Conservation (phyloP, 2,329 filamentous ascomycete species). For the Nothomitra cinnamomea region DNA sequence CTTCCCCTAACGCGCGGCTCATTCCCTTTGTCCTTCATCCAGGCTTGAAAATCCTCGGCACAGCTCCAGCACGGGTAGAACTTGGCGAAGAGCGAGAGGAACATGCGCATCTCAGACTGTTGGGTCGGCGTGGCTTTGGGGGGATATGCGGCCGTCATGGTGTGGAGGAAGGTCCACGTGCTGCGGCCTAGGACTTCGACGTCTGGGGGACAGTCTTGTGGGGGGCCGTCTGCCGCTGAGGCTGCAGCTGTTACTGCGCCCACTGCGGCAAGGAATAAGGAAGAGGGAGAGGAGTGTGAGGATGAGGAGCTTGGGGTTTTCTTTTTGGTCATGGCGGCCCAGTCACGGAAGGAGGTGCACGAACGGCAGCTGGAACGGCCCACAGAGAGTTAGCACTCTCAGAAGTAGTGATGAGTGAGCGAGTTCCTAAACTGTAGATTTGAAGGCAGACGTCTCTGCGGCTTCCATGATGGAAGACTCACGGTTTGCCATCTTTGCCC, state of each 20-base stretch:
- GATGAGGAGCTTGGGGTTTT: conserved; percentile 27
- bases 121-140: conserved; percentile 46
- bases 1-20: conserved; percentile 41
- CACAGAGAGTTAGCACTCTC: conserved; percentile 7
- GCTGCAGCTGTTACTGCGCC: conserved; percentile 10
- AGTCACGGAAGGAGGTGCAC: conserved; percentile 45
- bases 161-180: conserved; percentile 88
- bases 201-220: conserved; percentile 67
- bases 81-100: conserved; percentile 65
- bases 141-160: conserved; percentile 78
- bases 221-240: conserved; percentile 9
- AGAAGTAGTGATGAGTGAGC: not conserved
- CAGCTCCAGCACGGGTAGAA: conserved; percentile 94
- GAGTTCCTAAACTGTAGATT: conserved; percentile 9
- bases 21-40: conserved; percentile 51
- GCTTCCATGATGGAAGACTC: conserved; percentile 22
- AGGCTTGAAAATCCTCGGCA: conserved; percentile 75
- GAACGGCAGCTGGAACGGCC: conserved; percentile 43
- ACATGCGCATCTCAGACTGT: conserved; percentile 59
- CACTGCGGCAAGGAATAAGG: conserved; percentile 8
- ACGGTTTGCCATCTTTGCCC: conserved; percentile 75
- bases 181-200: conserved; percentile 73
- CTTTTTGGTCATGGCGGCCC: conserved; percentile 39
- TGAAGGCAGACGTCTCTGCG: not conserved
- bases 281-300: conserved; percentile 17